A percentile compares a stretch with the other conserved stretches of the same genome.
phyloP scores from a whole-genome alignment of 805 yeast genomes.

The Candida caryicola region DNA sequence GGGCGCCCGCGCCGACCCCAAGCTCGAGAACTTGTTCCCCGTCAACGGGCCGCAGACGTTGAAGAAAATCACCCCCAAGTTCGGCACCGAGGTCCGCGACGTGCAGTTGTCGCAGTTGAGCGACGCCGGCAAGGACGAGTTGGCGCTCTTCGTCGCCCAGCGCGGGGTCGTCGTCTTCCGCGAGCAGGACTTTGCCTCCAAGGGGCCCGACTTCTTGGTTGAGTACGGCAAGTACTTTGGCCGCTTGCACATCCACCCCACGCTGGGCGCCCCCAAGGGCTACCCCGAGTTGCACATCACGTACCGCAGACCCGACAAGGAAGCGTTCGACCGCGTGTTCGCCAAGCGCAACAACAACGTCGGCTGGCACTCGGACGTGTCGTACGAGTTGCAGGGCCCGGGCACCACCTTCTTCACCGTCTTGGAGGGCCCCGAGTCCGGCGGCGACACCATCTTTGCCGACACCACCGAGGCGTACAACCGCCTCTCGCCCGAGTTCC shows the following conservation, averaged over 20 bases:
- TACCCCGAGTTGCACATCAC: constrained; percentile 35
- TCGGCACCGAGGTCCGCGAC: constrained; percentile 64
- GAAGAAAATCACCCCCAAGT: constrained; percentile 58
- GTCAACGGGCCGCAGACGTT: constrained; percentile 15
- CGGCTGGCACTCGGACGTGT: constrained; percentile 38
- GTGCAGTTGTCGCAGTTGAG: constrained; percentile 56
- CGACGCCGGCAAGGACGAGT: constrained; percentile 59
- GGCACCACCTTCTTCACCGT: constrained; percentile 34
- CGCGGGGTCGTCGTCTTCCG: constrained; percentile 68
- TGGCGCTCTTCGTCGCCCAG: constrained; percentile 66
- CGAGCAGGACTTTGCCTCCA: constrained; percentile 57
- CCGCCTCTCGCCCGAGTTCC: constrained; percentile 35
- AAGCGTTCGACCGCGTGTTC: constrained; percentile 28
- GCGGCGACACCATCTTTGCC: constrained; percentile 39
- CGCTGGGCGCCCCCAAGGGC: constrained; percentile 64
- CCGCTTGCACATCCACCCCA: constrained; percentile 69
- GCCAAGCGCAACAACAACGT: constrained; percentile 27
- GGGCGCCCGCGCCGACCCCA: constrained; percentile 66
- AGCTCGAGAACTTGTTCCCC: constrained; percentile 51
- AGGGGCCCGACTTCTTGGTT: constrained; percentile 47
- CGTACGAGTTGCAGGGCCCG: constrained; percentile 36
- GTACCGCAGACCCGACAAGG: constrained; percentile 29
- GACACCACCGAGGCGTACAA: constrained; percentile 37
- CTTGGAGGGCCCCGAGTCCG: constrained; percentile 36
- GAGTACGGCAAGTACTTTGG: constrained; percentile 67